Evolutionary conservation across 2,329 filamentous ascomycete species (phyloP), one percentile per base, ranked within the genome.

Genomic region (Ophiostoma montium): DNA sequence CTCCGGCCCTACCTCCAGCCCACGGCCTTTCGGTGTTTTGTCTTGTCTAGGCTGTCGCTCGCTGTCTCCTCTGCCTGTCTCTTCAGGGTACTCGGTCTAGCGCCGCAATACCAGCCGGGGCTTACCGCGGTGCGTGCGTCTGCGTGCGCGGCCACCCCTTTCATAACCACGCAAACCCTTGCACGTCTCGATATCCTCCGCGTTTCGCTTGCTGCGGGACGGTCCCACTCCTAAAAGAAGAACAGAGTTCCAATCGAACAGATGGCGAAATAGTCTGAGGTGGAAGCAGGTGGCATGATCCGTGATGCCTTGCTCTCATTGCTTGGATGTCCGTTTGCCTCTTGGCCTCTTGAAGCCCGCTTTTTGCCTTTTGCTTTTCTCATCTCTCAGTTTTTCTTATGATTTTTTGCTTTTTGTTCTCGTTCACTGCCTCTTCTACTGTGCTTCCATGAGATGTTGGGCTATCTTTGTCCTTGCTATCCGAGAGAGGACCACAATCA

Each of bases 181-280:
- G 50, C 47, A 47, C 49, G 39, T 54, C 50, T 51, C 41, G 52
- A 51, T 42, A 44, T 47, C 52, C 50, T 55, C 50, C 54, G 54
- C 54, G 54, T 55, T 55, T 55, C 52, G 52, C 49, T 49, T 42
- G 41, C 42, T 30, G 49, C 54, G 52, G 54, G 42, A 55, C 49
- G 31, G 44, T 43, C 35, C 51, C 50, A 52, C 50, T 19, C 33
- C 21, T 21, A 45, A n/a, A 48, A 35, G 39, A 44, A 50, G 7
- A n/a, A 30, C 15, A 19, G 36, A 39, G 27, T 21, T n/a, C 11
- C 18, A n/a, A 33, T 35, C 15, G 23, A 15, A 31, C 16, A 39
- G n/a, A 41, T 30, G 18, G 11, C 32, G 18, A 35, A 35, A 23
- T 5, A 41, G 30, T 10, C 23, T 19, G 31, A 36, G 39, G 31